Evolutionary conservation across 2,329 filamentous ascomycete genomes (phyloP), one percentile per base, ranked within the genome.

Genomic region (Hypoxylon sp.): DNA sequence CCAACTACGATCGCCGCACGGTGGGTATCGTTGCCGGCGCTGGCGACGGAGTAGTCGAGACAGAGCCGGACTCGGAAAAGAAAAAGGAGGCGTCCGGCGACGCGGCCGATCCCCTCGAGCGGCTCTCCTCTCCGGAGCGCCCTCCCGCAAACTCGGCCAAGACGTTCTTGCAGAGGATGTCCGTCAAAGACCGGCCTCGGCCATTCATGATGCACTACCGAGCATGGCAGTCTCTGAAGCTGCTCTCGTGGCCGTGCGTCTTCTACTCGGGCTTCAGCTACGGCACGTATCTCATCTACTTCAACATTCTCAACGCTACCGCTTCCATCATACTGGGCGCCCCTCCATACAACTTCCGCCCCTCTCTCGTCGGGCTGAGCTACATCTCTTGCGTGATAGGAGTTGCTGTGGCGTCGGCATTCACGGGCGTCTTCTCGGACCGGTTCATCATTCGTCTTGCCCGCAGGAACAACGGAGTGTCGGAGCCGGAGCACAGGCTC

Each of bases 1-100:
- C 83, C 5, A 79, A 79, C 11, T 87, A 86, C 62, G 71, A 77
- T 38, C 74, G 80, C 42, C 59, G 56, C 10, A 67, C 67, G 4
- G 65, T 69, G n/a, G 62, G 66, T 1, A 50, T 66, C 11, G 50
- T 67, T 15, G 52, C 59, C 41, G 55, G 55, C 38, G 24, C 43
- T 33, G 21, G 23, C 48, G 47, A 29, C 35, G 35, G 48, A 40
- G 55, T 27, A 37, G 41, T 26, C 27, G 29, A 58, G 31, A 13
- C 54, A 24, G 13, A 10, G 3, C 33, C 50, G 10, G 56, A 35
- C 31, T 35, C 41, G 29, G 61, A 55, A 31, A 64, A 62, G 15
- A 27, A 43, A 20, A 53, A 64, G 5, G 49, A 57, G 9, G 26
- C n/a, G 5, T 40, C 46, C 3, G 45, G 42, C 11, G 60, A 70